Base-by-base conservation (phyloP, 179 eudicot species). In the Nepenthes alata region DNA sequence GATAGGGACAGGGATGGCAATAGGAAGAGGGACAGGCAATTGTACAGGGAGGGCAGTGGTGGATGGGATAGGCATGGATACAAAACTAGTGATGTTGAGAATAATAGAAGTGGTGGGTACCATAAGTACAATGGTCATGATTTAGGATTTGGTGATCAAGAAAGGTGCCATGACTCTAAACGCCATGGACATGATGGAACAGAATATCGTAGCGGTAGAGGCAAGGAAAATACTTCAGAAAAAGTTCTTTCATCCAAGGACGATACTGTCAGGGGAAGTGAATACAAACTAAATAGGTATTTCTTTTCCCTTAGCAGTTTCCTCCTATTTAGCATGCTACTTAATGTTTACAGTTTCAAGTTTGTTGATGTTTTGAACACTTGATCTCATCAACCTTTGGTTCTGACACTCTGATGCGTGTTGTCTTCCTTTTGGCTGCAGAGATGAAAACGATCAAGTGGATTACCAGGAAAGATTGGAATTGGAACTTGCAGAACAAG, bases 401-500 rank as follows among this genome's bases (percentile, higher is more conserved):
- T 14, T 59, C 37, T 55, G 47, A 4, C 11, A 35, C 35, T 15
- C 37, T 14, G 55, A 16, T 45, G 16, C 53, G 35, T n/a, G 53
- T 68, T 47, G 47, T 56, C 4, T 38, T 50, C 44, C 52, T 60
- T 38, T 75, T 66, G 62, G 55, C 39, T 64, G 47, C 76, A 89
- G 95, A 66, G 89, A 83, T 52, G 79, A 83, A 61, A 84, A 75
- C 57, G 86, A 78, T 45, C 80, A 72, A 66, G 82, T 80, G 64
- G 85, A 78, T 15, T 83, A 81, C 68, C 71, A 80, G 71, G 90
- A 87, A 55, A 79, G 69, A 45, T 68, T 85, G 56, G 85, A 78
- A 11, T 68, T 85, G 59, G 79, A 82, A 72, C 83, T 74, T 63
- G 78, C 65, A 14, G 95, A 85, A 37, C 88, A 87, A 69, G 95